Evolutionary conservation across 768 basidiomycete genomes (phyloP), one percentile per base, ranked within the genome.

Genomic region (Kwoniella dendrophila): DNA sequence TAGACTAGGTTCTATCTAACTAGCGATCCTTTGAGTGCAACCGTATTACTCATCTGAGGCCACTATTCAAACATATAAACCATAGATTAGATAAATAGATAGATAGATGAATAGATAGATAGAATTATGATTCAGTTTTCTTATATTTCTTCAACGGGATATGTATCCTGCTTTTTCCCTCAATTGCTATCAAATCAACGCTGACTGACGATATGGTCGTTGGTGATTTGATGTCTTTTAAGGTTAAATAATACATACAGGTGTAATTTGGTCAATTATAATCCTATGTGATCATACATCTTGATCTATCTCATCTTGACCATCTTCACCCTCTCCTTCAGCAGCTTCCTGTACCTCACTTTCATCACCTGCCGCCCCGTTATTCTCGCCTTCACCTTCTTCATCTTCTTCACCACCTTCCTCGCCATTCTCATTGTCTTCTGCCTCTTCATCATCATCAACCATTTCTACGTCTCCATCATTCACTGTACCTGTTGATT

Each of bases 271-370:
- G 16, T n/a, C 18, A 36, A 32, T 59, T 34, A 27, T 50, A 33
- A 29, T 6, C 40, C 8, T 38, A 33, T 24, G 22, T 24, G 22
- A 33, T 29, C 22, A 48, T 47, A 10, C 41, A 38, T 44, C 61
- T 2, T 62, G 45, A 11, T 34, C 47, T 14, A 47, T 55, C 18
- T 67, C 63, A 24, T 54, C 60, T 11, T 67, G 64, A 29, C 57
- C 80, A 4, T 43, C 63, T 14, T 71, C 80, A 16, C 80, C 79
- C 16, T 80, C 81, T 41, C 81, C 81, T 24, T 76, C 81, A 29
- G 71, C 72, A 4, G 74, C 79, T 10, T 43, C 63, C 12, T 71
- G 80, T 16, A 80, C 79, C 16, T 80, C 81, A 44, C 81, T 81
- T 24, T 76, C 81, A 29, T 72, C 72, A 4, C 74, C 79, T 6